Percentiles rank a stretch among this genome's conserved stretches.
These are phyloP conservation scores for Coniochaeta sp. DNA, from an alignment of 2,329 filamentous ascomycete genomes.

Conservation along the genomic window DNA sequence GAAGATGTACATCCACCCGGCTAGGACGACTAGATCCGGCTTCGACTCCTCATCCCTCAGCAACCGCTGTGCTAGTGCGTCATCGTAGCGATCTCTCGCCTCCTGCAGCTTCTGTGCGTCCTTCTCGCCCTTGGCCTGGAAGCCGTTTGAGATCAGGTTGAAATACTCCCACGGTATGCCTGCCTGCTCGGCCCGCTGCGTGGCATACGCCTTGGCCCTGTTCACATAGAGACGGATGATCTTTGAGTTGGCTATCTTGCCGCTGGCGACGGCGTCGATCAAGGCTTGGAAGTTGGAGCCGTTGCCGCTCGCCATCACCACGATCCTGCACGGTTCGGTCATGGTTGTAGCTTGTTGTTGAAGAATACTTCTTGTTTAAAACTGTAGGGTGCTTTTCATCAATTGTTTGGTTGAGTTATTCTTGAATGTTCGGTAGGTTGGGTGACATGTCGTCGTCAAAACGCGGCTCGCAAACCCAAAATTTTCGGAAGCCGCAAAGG, in stretches of 20 bases:
- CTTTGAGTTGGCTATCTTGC: slow-evolving; percentile 29
- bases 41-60: slow-evolving; percentile 39
- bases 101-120: slow-evolving; percentile 45
- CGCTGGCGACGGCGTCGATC: slow-evolving; percentile 36
- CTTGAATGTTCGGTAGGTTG: not conserved
- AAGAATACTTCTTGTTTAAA: too few relatives aligned
- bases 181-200: slow-evolving; percentile 33
- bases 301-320: slow-evolving; percentile 65
- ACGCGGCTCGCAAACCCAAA: not conserved
- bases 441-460: not conserved
- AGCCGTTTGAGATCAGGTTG: slow-evolving; percentile 71
- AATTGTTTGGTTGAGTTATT: too few relatives aligned
- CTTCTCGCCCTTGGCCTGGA: slow-evolving; percentile 48
- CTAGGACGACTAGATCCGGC: slow-evolving; percentile 72
- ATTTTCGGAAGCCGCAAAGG: not conserved
- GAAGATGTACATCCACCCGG: slow-evolving; percentile 85
- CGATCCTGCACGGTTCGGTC: slow-evolving; percentile 38
- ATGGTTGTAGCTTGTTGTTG: too few relatives aligned
- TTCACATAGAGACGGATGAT: slow-evolving; percentile 43
- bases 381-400: too few relatives aligned
- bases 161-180: slow-evolving; percentile 71
- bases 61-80: slow-evolving; percentile 63
- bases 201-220: slow-evolving; percentile 38
- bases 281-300: slow-evolving; percentile 77
- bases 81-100: slow-evolving; percentile 65